Base-by-base conservation (phyloP, 2,329 filamentous ascomycete genomes). In the Acrocalymma vagum region DNA sequence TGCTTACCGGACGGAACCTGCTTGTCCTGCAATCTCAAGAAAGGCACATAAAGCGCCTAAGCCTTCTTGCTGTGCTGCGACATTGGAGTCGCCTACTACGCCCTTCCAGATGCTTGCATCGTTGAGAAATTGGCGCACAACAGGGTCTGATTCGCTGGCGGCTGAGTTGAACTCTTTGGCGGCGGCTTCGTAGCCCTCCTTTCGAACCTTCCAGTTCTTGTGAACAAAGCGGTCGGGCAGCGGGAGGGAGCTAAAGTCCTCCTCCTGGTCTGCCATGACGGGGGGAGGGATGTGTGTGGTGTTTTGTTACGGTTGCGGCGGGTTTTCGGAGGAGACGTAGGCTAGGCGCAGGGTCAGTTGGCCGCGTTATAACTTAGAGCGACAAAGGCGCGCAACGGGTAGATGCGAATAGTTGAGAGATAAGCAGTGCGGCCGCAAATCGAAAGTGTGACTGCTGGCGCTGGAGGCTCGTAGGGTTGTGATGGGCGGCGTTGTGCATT, bases 131-230 rank as follows among this genome's bases (percentile, higher is more conserved):
- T 93, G 90, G 57, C 85, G 82, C 60, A 99, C 96, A 23, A 86
- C 86, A 9, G 91, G 85, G 66, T 95, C 88, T 57, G 85, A 82
- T 67, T 97, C 93, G 72, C 92, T 87, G 47, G 90, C 86, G 5
- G 92, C 90, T 43, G 83, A 78, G 66, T 91, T 86, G 70, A 99
- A 97, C 55, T 86, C 83, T 70, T 94, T 92, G 26, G 87, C 83
- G 14, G 90, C 92, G 55, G 94, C 90, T 78, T 99, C 94, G 68
- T 97, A 99, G 37, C 86, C 94, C 65, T 84, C 85, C 75, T 99
- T 99, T 63, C 94, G 84, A 27, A 95, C 92, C 80, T 99, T 99
- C 94, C 94, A 99, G 63, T 88, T 83, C 87, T 95, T 95, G 78
- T 95, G 90, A 38, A 82, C 78, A 73, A 92, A 95, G 66, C 90